These are phyloP conservation scores for Leptodontidium sp. DNA, from an alignment of 2,329 filamentous ascomycete genomes.

Conservation along the genomic window DNA sequence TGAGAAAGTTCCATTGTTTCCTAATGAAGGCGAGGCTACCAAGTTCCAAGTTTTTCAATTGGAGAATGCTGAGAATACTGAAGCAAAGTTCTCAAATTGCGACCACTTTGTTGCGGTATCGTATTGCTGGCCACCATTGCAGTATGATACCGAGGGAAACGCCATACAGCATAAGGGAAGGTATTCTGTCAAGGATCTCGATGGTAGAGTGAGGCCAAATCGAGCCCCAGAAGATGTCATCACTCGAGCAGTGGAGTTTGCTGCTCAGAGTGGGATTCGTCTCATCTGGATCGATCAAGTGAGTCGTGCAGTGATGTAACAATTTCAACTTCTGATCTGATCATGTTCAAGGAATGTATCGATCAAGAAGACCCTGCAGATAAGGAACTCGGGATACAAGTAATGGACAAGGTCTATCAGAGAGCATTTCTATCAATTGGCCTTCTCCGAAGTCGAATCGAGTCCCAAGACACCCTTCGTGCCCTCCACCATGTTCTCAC, in stretches of 20 bases:
- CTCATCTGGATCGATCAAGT: slow-evolving; percentile 37
- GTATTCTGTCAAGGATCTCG: slow-evolving; percentile 9
- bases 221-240: slow-evolving; percentile 30
- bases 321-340: not conserved
- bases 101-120: slow-evolving; percentile 27
- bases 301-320: not conserved
- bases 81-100: slow-evolving; percentile 9
- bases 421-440: slow-evolving; percentile 28
- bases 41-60: slow-evolving; percentile 18
- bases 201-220: not conserved
- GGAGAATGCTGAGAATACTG: not conserved
- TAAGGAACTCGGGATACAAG: slow-evolving; percentile 37
- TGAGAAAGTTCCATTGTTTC: slow-evolving; percentile 7
- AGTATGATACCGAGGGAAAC: slow-evolving; percentile 8
- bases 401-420: slow-evolving; percentile 37
- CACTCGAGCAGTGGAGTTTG: slow-evolving; percentile 29
- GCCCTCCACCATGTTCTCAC: not conserved
- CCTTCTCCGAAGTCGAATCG: slow-evolving; percentile 21
- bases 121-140: slow-evolving; percentile 25
- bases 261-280: slow-evolving; percentile 25
- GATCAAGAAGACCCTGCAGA: slow-evolving; percentile 35
- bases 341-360: slow-evolving; percentile 34
- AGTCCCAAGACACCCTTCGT: slow-evolving; percentile 3
- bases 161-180: slow-evolving; percentile 1
- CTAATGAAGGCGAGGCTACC: slow-evolving; percentile 9